Percentiles rank a stretch among this genome's conserved stretches.
phyloP scores from a whole-genome alignment of 805 yeast species.

The Ogataea methylovora region DNA sequence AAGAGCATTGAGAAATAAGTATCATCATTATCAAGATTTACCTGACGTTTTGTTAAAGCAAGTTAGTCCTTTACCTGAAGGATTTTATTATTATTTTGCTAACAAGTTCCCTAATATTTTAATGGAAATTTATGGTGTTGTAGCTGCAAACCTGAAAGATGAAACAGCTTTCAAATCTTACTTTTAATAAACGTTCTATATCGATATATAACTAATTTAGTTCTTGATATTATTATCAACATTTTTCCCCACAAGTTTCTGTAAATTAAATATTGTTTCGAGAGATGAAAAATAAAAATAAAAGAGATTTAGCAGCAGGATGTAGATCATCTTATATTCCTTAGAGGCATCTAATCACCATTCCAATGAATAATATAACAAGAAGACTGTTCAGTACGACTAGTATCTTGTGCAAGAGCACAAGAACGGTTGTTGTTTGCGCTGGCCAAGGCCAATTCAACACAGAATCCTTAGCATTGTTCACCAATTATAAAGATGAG shows the following conservation, averaged over 20 bases:
- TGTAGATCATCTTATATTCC: too few species aligned
- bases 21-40: slow-evolving; percentile 89
- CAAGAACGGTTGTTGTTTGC: slow-evolving; percentile 11
- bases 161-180: slow-evolving; percentile 54
- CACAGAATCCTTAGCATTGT: slow-evolving; percentile 4
- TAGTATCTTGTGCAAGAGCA: too few species aligned
- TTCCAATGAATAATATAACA: too few species aligned
- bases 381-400: too few species aligned
- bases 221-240: too few species aligned
- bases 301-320: too few species aligned
- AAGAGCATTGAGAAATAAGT: slow-evolving; percentile 86
- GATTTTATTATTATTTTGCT: slow-evolving; percentile 74
- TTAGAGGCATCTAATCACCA: too few species aligned
- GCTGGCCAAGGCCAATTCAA: slow-evolving; percentile 27
- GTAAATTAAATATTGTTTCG: too few species aligned
- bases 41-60: slow-evolving; percentile 55
- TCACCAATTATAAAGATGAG: slow-evolving; percentile 5
- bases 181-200: slow-evolving; percentile 26
- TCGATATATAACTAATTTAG: too few species aligned
- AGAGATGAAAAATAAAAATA: too few species aligned
- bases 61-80: slow-evolving; percentile 79
- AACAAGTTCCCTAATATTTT: slow-evolving; percentile 69
- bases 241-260: too few species aligned
- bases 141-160: slow-evolving; percentile 45
- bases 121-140: slow-evolving; percentile 64